Percentiles rank a stretch among this genome's conserved stretches.
phyloP scores from a whole-genome alignment of 352 stramenopile species.

The Pythium sukuiense region DNA sequence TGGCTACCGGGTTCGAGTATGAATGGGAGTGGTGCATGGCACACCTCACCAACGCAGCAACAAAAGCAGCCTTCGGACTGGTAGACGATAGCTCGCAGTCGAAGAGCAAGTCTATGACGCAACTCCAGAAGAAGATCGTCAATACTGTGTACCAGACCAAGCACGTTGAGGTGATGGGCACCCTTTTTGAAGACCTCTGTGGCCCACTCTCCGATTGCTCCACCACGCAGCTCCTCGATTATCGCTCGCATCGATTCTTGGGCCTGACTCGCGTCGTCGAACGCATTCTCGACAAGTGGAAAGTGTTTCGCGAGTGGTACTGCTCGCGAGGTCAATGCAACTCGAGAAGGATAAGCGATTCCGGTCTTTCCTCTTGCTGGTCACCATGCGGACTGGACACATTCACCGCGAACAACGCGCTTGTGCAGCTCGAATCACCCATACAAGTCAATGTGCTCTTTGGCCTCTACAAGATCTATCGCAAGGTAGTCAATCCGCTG shows the following conservation, averaged over 20 bases:
- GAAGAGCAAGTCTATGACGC: neutral
- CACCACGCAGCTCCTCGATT: too few species aligned
- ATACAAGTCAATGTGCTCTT: neutral
- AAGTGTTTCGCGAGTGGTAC: too few species aligned
- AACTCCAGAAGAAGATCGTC: neutral
- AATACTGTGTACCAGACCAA: neutral
- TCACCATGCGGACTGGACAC: too few species aligned
- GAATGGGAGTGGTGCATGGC: conserved; percentile 22
- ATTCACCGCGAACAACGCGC: neutral
- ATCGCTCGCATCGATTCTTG: too few species aligned
- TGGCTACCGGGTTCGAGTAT: conserved; percentile 2
- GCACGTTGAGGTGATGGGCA: too few species aligned
- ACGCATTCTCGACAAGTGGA: too few species aligned
- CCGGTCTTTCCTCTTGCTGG: too few species aligned
- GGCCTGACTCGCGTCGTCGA: too few species aligned
- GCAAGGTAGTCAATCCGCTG: neutral
- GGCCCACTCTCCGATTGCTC: too few species aligned
- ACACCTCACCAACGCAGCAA: conserved; percentile 15
- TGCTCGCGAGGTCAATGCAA: too few species aligned
- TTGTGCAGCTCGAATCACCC: neutral
- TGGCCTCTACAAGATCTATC: neutral
- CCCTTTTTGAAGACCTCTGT: too few species aligned
- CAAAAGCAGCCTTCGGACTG: conserved; percentile 12
- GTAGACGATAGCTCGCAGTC: neutral
- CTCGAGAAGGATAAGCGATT: too few species aligned